Percentiles rank a stretch among this genome's conserved stretches.
These are phyloP conservation scores for Echites panduratus DNA, from an alignment of 257 asterid species.

Conservation along the genomic window DNA sequence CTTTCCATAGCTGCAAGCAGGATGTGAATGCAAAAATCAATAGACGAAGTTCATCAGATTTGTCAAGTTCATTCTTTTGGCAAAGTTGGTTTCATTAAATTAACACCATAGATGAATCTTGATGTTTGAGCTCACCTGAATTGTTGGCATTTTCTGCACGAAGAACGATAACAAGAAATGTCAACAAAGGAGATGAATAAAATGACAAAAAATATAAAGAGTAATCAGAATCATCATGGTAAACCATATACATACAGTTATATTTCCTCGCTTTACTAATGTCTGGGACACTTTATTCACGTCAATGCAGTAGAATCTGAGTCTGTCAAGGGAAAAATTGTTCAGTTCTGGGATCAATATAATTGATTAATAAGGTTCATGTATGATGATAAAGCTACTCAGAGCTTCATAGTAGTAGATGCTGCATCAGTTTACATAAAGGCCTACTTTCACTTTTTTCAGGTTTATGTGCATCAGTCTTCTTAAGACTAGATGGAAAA, in stretches of 20 bases:
- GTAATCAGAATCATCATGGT: neutral
- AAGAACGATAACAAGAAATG: constrained; percentile 4
- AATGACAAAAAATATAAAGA: neutral
- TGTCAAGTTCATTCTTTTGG: neutral
- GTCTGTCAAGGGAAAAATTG: constrained; percentile 26
- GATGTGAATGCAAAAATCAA: neutral
- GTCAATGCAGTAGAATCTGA: constrained; percentile 66
- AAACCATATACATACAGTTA: constrained; percentile 46
- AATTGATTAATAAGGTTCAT: neutral
- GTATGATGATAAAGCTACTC: neutral
- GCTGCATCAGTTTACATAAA: neutral
- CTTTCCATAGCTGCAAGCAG: constrained; percentile 67
- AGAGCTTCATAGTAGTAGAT: neutral
- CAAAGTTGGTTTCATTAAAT: neutral
- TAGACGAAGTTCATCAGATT: neutral
- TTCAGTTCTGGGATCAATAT: neutral
- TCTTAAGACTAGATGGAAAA: neutral
- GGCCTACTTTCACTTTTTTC: neutral
- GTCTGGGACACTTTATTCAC: constrained; percentile 85
- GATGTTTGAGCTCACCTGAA: constrained; percentile 57
- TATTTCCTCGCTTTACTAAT: constrained; percentile 75
- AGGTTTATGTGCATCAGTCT: neutral
- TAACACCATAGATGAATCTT: neutral
- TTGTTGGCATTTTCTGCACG: constrained; percentile 95
- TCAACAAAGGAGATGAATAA: constrained; percentile 2